Evolutionary conservation across 164 flowering plant genomes (phyloP).

Genomic region (Vitis labrusca): DNA sequence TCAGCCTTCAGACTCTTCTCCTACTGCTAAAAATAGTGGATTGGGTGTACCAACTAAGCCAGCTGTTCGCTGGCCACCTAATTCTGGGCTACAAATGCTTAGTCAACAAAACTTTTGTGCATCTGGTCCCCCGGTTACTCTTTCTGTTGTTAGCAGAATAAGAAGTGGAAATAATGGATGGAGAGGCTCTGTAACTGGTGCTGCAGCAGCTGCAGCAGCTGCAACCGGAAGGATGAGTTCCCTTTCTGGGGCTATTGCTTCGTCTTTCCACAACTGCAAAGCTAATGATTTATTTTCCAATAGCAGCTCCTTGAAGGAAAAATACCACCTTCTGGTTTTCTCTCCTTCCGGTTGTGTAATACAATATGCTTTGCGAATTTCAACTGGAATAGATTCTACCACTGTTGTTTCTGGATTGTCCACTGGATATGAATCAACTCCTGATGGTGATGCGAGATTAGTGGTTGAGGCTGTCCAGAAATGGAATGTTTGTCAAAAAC

Average conservation of each 20-base stretch:
- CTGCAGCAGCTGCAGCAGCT: slow-evolving; percentile 81
- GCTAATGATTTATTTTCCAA: slow-evolving; percentile 24
- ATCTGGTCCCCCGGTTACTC: slow-evolving; percentile 61
- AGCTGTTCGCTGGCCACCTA: slow-evolving; percentile 37
- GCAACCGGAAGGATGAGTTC: slow-evolving; percentile 62
- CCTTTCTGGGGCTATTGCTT: slow-evolving; percentile 64
- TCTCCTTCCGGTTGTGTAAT: slow-evolving; percentile 72
- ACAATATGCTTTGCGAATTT: slow-evolving; percentile 54
- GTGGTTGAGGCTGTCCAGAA: slow-evolving; percentile 71
- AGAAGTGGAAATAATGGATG: slow-evolving; percentile 72
- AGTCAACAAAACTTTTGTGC: slow-evolving; percentile 36
- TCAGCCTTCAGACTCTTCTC: slow-evolving; percentile 30
- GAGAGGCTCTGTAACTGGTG: slow-evolving; percentile 67
- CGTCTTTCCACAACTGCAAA: slow-evolving; percentile 59
- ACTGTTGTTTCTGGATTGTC: slow-evolving; percentile 28
- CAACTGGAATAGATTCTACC: slow-evolving; percentile 31
- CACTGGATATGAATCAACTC: slow-evolving; percentile 31
- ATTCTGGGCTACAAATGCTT: slow-evolving; percentile 27
- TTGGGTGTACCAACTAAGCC: slow-evolving; percentile 21
- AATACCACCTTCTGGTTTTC: slow-evolving; percentile 60
- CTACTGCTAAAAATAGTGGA: slow-evolving; percentile 21
- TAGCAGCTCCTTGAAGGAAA: slow-evolving; percentile 31
- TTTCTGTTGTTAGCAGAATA: slow-evolving; percentile 69
- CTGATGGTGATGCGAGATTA: slow-evolving; percentile 49
- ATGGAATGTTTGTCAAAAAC: slow-evolving; percentile 76